Percentiles rank a stretch among this genome's conserved stretches.
phyloP scores from a whole-genome alignment of 441 rosid genomes.

The Metrosideros polymorpha region DNA sequence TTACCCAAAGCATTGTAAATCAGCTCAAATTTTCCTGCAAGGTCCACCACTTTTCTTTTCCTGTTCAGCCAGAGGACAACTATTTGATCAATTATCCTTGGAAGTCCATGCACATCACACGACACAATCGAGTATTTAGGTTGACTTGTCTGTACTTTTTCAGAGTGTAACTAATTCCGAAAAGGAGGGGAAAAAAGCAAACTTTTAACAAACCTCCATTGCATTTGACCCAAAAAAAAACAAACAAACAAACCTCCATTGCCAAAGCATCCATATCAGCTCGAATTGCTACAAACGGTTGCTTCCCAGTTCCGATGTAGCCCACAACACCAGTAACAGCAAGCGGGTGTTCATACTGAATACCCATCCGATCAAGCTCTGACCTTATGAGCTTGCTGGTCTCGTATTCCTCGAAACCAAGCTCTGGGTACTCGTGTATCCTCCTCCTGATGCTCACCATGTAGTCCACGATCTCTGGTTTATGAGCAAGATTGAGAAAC shows the following conservation, averaged over 20 bases:
- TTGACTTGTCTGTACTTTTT: neutral
- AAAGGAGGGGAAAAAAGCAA: neutral
- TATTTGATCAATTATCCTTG: neutral
- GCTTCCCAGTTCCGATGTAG: slow-evolving; percentile 2
- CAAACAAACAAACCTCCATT: slow-evolving; percentile 1
- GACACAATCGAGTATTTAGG: neutral
- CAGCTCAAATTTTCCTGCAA: neutral
- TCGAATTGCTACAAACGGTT: slow-evolving; percentile 7
- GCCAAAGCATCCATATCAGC: slow-evolving; percentile 12
- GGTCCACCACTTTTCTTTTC: neutral
- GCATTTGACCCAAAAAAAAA: too few relatives aligned
- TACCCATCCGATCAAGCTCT: slow-evolving; percentile 9
- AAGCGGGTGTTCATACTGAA: slow-evolving; percentile 2
- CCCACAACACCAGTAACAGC: slow-evolving; percentile 8
- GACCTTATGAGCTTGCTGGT: slow-evolving; percentile 8
- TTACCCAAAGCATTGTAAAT: neutral
- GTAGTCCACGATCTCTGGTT: neutral
- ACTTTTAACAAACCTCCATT: slow-evolving; percentile 1
- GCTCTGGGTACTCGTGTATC: slow-evolving; percentile 11
- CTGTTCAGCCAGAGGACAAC: neutral
- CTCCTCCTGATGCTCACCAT: slow-evolving; percentile 4
- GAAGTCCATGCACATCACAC: neutral
- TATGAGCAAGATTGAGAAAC: neutral
- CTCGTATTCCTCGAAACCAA: slow-evolving; percentile 14
- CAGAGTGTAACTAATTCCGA: neutral